phyloP scores from a whole-genome alignment of 2,329 filamentous ascomycete genomes.

The Huntiella savannae region DNA sequence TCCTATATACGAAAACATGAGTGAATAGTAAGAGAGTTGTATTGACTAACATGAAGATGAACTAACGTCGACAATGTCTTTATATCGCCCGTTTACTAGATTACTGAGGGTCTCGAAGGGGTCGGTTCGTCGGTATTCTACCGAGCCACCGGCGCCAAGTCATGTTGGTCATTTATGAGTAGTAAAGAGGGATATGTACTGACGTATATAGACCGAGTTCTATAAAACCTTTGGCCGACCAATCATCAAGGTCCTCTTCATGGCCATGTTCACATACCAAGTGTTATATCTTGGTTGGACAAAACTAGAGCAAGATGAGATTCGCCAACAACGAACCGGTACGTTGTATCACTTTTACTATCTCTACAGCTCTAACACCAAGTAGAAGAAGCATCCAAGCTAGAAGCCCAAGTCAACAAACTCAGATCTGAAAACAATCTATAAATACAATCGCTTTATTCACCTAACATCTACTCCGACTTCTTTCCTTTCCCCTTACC shows the following conservation, averaged over 20 bases:
- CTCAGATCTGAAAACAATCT: conserved; percentile 6
- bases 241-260: conserved; percentile 52
- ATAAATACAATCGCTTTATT: background rate
- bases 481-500: conserved; percentile 38
- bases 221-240: conserved; percentile 59
- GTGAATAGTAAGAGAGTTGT: too few relatives aligned
- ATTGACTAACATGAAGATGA: too few relatives aligned
- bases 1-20: too few relatives aligned
- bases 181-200: background rate
- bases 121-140: conserved; percentile 2
- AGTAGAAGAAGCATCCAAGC: background rate
- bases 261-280: conserved; percentile 64
- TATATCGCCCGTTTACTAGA: too few relatives aligned
- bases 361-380: conserved; percentile 1
- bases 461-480: conserved; percentile 7
- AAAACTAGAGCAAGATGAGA: conserved; percentile 55
- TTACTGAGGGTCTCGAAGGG: too few relatives aligned
- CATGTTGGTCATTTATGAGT: conserved; percentile 4
- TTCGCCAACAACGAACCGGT: conserved; percentile 15
- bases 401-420: conserved; percentile 5
- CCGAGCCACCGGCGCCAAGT: conserved; percentile 6
- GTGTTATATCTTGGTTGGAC: conserved; percentile 56
- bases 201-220: conserved; percentile 35
- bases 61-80: too few relatives aligned
- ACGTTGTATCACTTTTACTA: background rate